Percentiles rank a stretch among this genome's conserved stretches.
Evolutionary conservation across 768 basidiomycete genomes (phyloP).

Genomic region (Aureoboletus auriporus): DNA sequence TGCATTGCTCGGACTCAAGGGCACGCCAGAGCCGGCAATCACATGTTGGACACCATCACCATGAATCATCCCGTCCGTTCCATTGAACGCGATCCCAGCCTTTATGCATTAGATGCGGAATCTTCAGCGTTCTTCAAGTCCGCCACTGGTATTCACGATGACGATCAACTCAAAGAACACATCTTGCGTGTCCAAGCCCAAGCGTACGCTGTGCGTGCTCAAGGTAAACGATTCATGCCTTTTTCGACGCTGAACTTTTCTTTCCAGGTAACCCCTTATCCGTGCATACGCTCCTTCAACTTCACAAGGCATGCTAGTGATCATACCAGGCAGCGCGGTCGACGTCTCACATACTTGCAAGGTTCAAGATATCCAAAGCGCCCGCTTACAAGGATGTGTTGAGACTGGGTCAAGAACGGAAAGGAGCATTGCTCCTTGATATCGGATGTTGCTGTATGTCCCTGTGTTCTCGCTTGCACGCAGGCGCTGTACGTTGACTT

Average conservation of each 20-base stretch:
- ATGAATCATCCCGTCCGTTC: background rate
- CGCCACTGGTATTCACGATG: slow-evolving; percentile 28
- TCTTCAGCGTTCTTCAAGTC: slow-evolving; percentile 26
- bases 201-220: slow-evolving; percentile 29
- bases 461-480: background rate
- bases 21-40: too few relatives aligned
- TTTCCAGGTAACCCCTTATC: slow-evolving; percentile 20
- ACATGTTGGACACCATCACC: too few relatives aligned
- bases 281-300: slow-evolving; percentile 17
- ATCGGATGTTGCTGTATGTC: slow-evolving; percentile 42
- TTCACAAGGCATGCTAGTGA: slow-evolving; percentile 14
- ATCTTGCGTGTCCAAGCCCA: slow-evolving; percentile 31
- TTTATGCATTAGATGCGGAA: slow-evolving; percentile 11
- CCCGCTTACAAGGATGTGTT: slow-evolving; percentile 28
- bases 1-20: too few relatives aligned
- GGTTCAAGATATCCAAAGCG: slow-evolving; percentile 17
- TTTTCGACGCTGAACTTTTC: background rate
- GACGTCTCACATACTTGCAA: slow-evolving; percentile 2
- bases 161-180: slow-evolving; percentile 28
- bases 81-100: slow-evolving; percentile 6
- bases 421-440: slow-evolving; percentile 39
- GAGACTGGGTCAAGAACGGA: slow-evolving; percentile 33
- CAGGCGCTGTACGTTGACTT: background rate
- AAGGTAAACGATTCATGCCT: background rate
- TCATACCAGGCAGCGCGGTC: background rate